Evolutionary conservation across 139 green algal species (phyloP).

Genomic region (Gonium pectorale): DNA sequence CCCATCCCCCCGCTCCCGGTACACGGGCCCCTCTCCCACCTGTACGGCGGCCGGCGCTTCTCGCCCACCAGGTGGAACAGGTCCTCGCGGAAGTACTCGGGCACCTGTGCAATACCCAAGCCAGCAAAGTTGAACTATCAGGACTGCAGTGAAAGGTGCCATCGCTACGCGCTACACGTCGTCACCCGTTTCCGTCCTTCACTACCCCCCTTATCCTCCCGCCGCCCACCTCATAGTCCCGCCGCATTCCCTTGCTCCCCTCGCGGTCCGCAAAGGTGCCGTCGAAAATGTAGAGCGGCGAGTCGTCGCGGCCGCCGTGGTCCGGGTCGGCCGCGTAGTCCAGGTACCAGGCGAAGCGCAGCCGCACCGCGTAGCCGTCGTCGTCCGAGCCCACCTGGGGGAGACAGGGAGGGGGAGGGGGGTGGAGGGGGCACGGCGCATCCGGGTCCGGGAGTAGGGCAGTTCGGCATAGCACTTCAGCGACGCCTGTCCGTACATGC

Average conservation of each 20-base stretch:
- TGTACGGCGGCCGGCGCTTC: slow-evolving; percentile 83
- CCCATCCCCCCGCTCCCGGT: too few species aligned
- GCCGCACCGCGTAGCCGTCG: slow-evolving; percentile 90
- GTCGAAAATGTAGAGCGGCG: slow-evolving; percentile 86
- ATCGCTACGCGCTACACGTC: too few species aligned
- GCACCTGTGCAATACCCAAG: slow-evolving; percentile 59
- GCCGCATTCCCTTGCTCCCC: slow-evolving; percentile 46
- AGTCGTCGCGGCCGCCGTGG: slow-evolving; percentile 70
- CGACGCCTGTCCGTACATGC: too few species aligned
- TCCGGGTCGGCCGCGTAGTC: slow-evolving; percentile 74
- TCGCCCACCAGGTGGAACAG: slow-evolving; percentile 84
- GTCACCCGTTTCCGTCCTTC: too few species aligned
- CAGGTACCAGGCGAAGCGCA: slow-evolving; percentile 84
- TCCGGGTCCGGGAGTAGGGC: too few species aligned
- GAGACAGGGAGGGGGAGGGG: not conserved
- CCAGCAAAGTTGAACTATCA: too few species aligned
- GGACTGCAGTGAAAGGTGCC: too few species aligned
- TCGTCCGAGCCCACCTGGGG: slow-evolving; percentile 90
- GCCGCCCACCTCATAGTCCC: slow-evolving; percentile 67
- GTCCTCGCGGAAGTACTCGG: slow-evolving; percentile 83
- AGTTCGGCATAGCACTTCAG: too few species aligned
- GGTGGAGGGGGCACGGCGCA: too few species aligned
- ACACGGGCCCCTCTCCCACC: slow-evolving; percentile 56
- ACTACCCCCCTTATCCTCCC: not conserved
- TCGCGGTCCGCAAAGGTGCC: slow-evolving; percentile 64